phyloP scores from a whole-genome alignment of 148 eudicot genomes.

The Vaccinium vitisidaea region DNA sequence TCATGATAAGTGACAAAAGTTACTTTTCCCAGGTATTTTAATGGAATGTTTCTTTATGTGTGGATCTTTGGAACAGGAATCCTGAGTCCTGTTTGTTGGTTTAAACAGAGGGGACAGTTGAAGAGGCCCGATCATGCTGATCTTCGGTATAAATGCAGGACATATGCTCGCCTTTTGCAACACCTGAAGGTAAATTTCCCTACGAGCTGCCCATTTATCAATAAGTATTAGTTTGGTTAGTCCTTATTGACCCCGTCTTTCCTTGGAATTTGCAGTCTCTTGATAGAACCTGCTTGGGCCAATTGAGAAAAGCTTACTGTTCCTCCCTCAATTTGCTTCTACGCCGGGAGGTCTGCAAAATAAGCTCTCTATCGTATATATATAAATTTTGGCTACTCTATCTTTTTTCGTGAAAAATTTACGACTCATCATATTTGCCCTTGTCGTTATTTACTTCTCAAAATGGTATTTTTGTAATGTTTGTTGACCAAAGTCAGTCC shows the following conservation, averaged over 20 bases:
- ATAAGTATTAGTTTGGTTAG: neutral
- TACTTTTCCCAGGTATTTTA: conserved; percentile 85
- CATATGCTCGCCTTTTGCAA: conserved; percentile 95
- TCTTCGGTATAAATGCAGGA: conserved; percentile 90
- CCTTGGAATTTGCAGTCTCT: conserved; percentile 54
- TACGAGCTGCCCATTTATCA: neutral
- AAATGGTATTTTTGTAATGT: no score
- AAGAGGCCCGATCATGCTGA: conserved; percentile 99
- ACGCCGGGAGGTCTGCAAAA: conserved; percentile 69
- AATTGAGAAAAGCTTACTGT: conserved; percentile 90
- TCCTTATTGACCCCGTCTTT: conserved; percentile 12
- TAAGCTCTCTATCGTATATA: neutral
- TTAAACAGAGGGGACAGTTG: conserved; percentile 80
- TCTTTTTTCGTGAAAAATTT: no score
- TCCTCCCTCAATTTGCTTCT: conserved; percentile 87
- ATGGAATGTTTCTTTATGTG: neutral
- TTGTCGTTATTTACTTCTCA: no score
- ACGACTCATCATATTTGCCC: no score
- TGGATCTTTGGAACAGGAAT: neutral
- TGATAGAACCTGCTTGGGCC: conserved; percentile 74
- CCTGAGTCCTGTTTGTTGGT: conserved; percentile 17
- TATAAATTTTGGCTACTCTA: no score
- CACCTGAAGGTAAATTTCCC: conserved; percentile 67
- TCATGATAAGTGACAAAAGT: conserved; percentile 92
- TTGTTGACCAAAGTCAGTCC: no score